Evolutionary conservation across 768 basidiomycete genomes (phyloP), one percentile per base, ranked within the genome.

Genomic region (Boletus vermiculosoides): DNA sequence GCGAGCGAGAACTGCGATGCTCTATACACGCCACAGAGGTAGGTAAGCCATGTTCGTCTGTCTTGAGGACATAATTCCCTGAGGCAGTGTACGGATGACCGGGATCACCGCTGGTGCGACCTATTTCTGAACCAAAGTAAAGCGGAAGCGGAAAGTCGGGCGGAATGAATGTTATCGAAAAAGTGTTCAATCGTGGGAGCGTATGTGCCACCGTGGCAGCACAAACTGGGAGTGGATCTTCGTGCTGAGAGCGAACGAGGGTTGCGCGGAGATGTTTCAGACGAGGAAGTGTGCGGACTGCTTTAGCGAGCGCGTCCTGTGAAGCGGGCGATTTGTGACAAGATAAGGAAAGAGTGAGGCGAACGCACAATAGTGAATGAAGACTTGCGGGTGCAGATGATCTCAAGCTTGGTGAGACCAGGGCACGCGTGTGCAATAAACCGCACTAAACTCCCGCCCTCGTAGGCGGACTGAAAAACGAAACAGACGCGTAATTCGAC

Each of bases 381-480:
- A 12, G 89, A 85, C 62, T 83, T 85, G 62, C 83, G 83, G 13
- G 79, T 77, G 65, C 86, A 88, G 16, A 83, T 83, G 41, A 91
- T 71, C 59, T 87, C 83, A 9, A 91, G 76, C 65, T 84, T 80
- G 34, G 74, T 76, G 37, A 91, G 75, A 51, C 79, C 78, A 12
- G 88, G 88, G 63, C 88, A 90, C 0, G 85, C 79, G 13, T 82
- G 73, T 51, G 83, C 81, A 55, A 91, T 78, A 4, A 85, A 84
- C 45, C 86, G 82, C 34, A 91, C 76, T 55, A 90, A 73, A 61
- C 84, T 84, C 28, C 83, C 85, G 63, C 86, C 85, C 61, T 91
- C 88, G 64, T 90, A 90, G 64, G 84, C 83, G 2, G 84, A 84
- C 63, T 90, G 86, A 49, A 90, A 78, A 39, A 81, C 79, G 65